Evolutionary conservation across 108 stramenopile species (phyloP).

Genomic region (Schizochytrium sp.): DNA sequence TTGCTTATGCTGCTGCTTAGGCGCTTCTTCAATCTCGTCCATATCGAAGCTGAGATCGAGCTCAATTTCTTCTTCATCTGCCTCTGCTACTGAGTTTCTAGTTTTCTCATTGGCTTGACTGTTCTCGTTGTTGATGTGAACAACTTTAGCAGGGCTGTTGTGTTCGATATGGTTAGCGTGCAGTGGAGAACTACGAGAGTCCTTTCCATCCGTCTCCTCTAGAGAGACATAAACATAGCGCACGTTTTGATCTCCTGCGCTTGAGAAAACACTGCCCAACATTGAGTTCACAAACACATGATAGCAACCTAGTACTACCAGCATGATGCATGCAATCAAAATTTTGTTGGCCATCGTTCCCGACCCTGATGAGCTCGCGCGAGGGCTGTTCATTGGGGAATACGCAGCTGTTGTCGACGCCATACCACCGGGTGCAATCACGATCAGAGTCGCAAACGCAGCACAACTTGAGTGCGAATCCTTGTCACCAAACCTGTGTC

Average conservation of each 20-base stretch:
- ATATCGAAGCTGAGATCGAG: not conserved
- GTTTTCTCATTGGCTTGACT: not conserved
- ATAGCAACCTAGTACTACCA: not conserved
- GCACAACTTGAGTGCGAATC: no score
- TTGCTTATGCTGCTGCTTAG: not conserved
- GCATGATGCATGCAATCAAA: not conserved
- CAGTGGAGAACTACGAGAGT: not conserved
- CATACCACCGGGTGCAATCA: no score
- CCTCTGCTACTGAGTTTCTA: not conserved
- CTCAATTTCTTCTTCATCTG: not conserved
- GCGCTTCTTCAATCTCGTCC: not conserved
- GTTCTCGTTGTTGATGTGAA: not conserved
- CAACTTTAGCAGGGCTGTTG: not conserved
- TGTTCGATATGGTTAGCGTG: not conserved
- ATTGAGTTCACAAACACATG: not conserved
- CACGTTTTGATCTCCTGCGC: not conserved
- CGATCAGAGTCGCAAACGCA: no score
- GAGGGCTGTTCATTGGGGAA: no score
- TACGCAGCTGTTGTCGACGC: no score
- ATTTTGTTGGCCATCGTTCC: not conserved
- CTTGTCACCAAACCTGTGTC: no score
- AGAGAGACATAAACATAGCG: constrained; percentile 1
- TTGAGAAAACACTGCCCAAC: not conserved
- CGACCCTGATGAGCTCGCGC: no score
- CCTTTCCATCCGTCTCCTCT: not conserved